Base-by-base conservation (phyloP, 176 grass and related monocot genomes). In the Triticum turgidum region DNA sequence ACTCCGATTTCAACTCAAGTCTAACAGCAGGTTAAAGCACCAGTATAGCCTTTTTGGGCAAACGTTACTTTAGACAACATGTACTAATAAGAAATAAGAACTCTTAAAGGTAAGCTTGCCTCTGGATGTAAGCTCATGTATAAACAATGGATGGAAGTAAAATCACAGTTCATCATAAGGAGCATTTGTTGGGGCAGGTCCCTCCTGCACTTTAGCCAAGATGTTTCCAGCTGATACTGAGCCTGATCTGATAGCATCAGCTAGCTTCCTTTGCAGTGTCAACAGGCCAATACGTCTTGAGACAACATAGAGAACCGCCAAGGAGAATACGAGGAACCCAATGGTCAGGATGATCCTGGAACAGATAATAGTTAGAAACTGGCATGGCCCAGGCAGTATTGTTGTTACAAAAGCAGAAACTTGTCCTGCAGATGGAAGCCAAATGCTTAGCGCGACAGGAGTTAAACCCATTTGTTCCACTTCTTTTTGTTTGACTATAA, bases 181-280 rank as follows among this genome's bases (percentile, higher is more conserved):
- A 18, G 33, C 69, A 74, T 74, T 65, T 51, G 69, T 59, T 20
- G 69, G 51, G 47, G 67, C 84, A 49, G 74, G 61, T 42, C 64
- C 87, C 66, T 86, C 68, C 22, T 86, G 69, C 11, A 70, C 82
- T 84, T 88, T 86, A 41, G 37, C 65, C 34, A 85, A 67, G 6
- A 91, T n/a, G 67, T 91, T 88, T 79, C 87, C 90, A 2, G 88
- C 79, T 69, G 86, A 81, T 73, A 91, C 73, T 18, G 91, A 91
- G 79, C 93, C 93, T 38, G 91, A 91, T 82, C 92, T 94, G 82
- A 98, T 94, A 75, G 90, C 93, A 86, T 91, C 88, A 1, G 82
- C 65, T 49, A 98, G 42, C 58, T 96, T 98, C 83, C 97, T 92
- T 83, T 98, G 94, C 37, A 98, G 73, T 14, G 88, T 89, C 87